phyloP scores from a whole-genome alignment of 495 filamentous ascomycete species.

The Aspergillus panamensis region DNA sequence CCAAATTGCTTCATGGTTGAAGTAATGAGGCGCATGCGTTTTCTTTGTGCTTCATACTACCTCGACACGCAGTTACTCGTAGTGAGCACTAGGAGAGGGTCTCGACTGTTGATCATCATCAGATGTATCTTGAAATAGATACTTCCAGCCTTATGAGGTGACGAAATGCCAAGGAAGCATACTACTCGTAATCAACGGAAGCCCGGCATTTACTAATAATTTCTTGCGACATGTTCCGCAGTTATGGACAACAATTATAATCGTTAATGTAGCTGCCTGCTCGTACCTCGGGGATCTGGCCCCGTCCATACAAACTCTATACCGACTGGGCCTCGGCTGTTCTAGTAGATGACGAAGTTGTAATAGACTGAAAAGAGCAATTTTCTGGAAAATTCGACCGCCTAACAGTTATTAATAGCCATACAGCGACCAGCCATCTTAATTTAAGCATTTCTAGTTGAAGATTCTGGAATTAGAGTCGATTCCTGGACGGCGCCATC shows the following conservation, averaged over 20 bases:
- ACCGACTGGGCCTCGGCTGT: not conserved
- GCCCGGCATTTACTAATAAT: not conserved
- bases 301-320: not conserved
- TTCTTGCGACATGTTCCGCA: not conserved
- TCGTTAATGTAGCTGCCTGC: constrained; percentile 2
- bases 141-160: not conserved
- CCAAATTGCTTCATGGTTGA: not conserved
- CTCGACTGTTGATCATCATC: no score
- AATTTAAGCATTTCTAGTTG: not conserved
- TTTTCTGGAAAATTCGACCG: not conserved
- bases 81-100: no score
- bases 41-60: not conserved
- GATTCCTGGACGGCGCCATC: not conserved
- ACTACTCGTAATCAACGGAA: not conserved
- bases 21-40: not conserved
- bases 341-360: not conserved
- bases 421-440: not conserved
- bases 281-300: not conserved
- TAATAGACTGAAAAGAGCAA: not conserved
- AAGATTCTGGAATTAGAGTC: not conserved
- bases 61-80: not conserved
- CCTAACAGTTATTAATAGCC: not conserved
- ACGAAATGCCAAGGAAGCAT: not conserved
- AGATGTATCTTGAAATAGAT: no score
- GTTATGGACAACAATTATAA: not conserved